Evolutionary conservation across 345 rosid genomes (phyloP).

Genomic region (Gossypium thurberi): DNA sequence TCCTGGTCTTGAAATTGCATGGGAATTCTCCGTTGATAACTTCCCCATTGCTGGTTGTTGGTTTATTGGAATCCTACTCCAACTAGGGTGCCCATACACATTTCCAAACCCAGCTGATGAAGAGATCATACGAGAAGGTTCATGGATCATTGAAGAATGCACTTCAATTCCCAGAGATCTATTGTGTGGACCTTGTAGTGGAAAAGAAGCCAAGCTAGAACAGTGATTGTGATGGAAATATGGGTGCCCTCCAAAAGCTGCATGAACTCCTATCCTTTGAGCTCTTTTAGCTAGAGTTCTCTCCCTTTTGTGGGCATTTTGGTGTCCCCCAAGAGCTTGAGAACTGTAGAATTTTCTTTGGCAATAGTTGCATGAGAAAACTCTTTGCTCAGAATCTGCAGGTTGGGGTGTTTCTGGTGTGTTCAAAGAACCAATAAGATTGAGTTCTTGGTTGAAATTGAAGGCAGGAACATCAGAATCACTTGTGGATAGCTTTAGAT

Average conservation of each 20-base stretch:
- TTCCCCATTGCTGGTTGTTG: constrained; percentile 55
- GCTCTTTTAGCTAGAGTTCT: constrained; percentile 72
- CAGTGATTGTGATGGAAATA: constrained; percentile 27
- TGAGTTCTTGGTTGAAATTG: constrained; percentile 46
- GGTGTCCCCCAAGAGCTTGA: constrained; percentile 89
- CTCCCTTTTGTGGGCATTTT: constrained; percentile 82
- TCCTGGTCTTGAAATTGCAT: constrained; percentile 11
- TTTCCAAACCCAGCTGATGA: constrained; percentile 28
- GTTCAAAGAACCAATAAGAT: constrained; percentile 48
- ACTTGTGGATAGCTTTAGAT: constrained; percentile 25
- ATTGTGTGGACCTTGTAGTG: constrained; percentile 40
- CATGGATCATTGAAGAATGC: constrained; percentile 50
- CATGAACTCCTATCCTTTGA: constrained; percentile 30
- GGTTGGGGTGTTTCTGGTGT: constrained; percentile 25
- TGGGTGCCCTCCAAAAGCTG: constrained; percentile 51
- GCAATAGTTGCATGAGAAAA: constrained; percentile 82
- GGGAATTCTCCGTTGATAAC: constrained; percentile 30
- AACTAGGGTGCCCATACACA: constrained; percentile 28
- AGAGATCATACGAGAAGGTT: constrained; percentile 23
- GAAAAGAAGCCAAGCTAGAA: constrained; percentile 42
- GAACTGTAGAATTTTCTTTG: constrained; percentile 84
- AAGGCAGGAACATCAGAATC: constrained; percentile 18
- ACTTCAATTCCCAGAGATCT: constrained; percentile 59
- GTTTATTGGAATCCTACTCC: constrained; percentile 40
- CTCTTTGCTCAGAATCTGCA: constrained; percentile 36